Conservation (phyloP, 2,329 filamentous ascomycete genomes). For the Botrytis tulipae region DNA sequence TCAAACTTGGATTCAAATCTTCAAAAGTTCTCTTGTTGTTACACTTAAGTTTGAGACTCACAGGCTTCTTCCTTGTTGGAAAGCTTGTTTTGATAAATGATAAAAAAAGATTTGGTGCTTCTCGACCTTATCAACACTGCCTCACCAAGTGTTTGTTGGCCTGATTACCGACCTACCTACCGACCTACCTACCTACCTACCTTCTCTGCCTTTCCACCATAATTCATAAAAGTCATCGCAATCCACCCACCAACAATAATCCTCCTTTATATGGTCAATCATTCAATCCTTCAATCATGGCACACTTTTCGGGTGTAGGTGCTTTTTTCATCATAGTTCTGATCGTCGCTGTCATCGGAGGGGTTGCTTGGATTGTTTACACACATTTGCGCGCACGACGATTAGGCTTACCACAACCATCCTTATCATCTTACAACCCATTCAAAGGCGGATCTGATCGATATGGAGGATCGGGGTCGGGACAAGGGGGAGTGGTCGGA, state of each 20-base stretch:
- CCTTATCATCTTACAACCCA: constrained; percentile 66
- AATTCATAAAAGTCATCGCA: neutral
- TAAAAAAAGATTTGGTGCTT: neutral
- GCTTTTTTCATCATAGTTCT: constrained; percentile 73
- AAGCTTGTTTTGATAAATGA: neutral
- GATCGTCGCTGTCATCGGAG: constrained; percentile 56
- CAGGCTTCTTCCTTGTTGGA: neutral
- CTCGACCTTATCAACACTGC: neutral
- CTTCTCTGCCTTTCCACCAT: neutral
- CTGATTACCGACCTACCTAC: neutral
- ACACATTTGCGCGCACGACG: constrained; percentile 70
- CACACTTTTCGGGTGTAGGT: constrained; percentile 60
- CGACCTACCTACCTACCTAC: too few relatives aligned
- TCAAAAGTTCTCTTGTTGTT: neutral
- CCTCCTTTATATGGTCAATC: neutral
- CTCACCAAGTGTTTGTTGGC: neutral
- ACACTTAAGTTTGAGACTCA: neutral
- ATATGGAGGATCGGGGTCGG: constrained; percentile 45
- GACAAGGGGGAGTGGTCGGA: constrained; percentile 63
- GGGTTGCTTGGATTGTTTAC: constrained; percentile 66
- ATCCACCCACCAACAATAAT: neutral
- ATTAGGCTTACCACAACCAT: constrained; percentile 72
- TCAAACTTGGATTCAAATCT: neutral
- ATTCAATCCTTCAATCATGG: constrained; percentile 45
- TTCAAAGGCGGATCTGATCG: constrained; percentile 48